Percentiles rank a stretch among this genome's conserved stretches.
These are phyloP conservation scores for Dichotomopilus funicola DNA, from an alignment of 2,329 filamentous ascomycete species.

Conservation along the genomic window DNA sequence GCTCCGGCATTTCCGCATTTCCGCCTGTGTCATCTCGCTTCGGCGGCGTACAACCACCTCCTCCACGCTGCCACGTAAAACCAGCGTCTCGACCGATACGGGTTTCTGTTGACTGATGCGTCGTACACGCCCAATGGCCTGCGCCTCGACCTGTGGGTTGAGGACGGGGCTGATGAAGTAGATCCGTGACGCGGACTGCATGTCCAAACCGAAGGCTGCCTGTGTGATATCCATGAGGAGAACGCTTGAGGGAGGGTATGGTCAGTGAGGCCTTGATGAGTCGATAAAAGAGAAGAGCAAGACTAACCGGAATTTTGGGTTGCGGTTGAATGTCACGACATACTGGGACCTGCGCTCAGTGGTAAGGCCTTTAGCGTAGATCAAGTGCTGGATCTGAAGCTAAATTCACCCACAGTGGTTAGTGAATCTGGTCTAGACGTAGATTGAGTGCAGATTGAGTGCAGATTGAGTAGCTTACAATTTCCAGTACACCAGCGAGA, in stretches of 20 bases:
- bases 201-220: constrained; percentile 81
- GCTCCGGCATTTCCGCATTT: constrained; percentile 49
- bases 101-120: constrained; percentile 75
- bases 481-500: constrained; percentile 73
- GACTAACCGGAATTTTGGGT: constrained; percentile 51
- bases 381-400: constrained; percentile 55
- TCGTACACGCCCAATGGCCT: constrained; percentile 85
- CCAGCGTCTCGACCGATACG: constrained; percentile 79
- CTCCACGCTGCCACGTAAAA: constrained; percentile 74
- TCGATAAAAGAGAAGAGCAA: neutral
- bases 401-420: constrained; percentile 24
- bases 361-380: constrained; percentile 59
- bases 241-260: constrained; percentile 41
- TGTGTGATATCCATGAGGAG: constrained; percentile 87
- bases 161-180: constrained; percentile 88
- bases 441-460: no score
- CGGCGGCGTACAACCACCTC: constrained; percentile 73
- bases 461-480: constrained; percentile 36
- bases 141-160: constrained; percentile 76
- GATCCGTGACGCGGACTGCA: constrained; percentile 74
- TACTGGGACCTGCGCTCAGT: constrained; percentile 63
- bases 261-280: neutral
- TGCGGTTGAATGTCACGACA: constrained; percentile 69
- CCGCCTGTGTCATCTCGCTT: constrained; percentile 65
- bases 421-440: no score